Conservation (phyloP, 768 basidiomycete genomes). For the Tremella mesenterica region DNA sequence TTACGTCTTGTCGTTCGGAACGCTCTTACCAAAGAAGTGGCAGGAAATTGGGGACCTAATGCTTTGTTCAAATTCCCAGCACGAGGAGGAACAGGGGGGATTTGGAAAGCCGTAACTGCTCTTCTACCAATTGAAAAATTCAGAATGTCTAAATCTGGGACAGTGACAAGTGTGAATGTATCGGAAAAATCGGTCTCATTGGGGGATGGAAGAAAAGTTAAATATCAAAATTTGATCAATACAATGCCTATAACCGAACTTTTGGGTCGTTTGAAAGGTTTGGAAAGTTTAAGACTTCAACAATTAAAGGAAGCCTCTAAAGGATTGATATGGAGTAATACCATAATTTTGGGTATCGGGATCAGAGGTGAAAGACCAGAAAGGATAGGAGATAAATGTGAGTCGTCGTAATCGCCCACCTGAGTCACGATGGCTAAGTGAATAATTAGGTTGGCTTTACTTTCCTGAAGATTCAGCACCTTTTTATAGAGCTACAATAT, state of each 20-base stretch:
- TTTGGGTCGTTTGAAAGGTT: conserved; percentile 27
- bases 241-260: conserved; percentile 44
- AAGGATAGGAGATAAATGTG: conserved; percentile 46
- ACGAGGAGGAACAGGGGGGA: conserved; percentile 45
- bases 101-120: conserved; percentile 46
- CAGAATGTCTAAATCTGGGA: conserved; percentile 19
- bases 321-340: conserved; percentile 43
- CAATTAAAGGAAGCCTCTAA: conserved; percentile 22
- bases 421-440: not conserved
- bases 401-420: conserved; percentile 1
- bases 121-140: conserved; percentile 31
- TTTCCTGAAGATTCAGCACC: conserved; percentile 46
- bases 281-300: conserved; percentile 10
- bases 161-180: conserved; percentile 35
- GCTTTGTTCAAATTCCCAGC: conserved; percentile 47
- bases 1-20: conserved; percentile 45
- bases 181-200: conserved; percentile 38
- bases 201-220: conserved; percentile 37
- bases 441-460: conserved; percentile 35
- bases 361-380: conserved; percentile 43
- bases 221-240: conserved; percentile 42
- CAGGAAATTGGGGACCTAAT: conserved; percentile 47
- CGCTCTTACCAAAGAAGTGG: conserved; percentile 43
- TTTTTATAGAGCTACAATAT: conserved; percentile 47
- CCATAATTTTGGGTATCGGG: conserved; percentile 46